These are phyloP conservation scores for Sordariomycetes sp. DNA, from an alignment of 2,329 filamentous ascomycete genomes.

Conservation along the genomic window DNA sequence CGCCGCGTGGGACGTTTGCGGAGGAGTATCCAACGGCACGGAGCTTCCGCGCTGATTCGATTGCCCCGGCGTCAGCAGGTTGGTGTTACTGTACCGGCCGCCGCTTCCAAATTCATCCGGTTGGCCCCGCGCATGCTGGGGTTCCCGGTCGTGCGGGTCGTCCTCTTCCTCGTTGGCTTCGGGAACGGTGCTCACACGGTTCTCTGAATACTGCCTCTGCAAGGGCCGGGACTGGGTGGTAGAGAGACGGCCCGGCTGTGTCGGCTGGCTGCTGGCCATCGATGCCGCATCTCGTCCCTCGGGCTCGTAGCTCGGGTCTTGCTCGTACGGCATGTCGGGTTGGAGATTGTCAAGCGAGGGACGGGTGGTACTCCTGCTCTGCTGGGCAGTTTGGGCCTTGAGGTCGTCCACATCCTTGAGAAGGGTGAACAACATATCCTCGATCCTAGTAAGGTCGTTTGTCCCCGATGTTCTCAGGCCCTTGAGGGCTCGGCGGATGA, in stretches of 20 bases:
- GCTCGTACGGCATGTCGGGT: slow-evolving; percentile 58
- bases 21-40: slow-evolving; percentile 46
- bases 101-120: slow-evolving; percentile 16
- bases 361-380: slow-evolving; percentile 36
- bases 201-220: slow-evolving; percentile 54
- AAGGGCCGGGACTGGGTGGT: slow-evolving; percentile 33
- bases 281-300: slow-evolving; percentile 10
- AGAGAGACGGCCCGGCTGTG: slow-evolving; percentile 67
- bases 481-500: slow-evolving; percentile 91
- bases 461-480: slow-evolving; percentile 80
- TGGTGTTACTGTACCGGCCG: slow-evolving; percentile 47
- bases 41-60: slow-evolving; percentile 31
- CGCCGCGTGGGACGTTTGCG: slow-evolving; percentile 32
- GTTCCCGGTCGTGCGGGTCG: background rate
- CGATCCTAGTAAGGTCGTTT: slow-evolving; percentile 79
- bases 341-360: slow-evolving; percentile 61
- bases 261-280: slow-evolving; percentile 51
- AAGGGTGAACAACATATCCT: slow-evolving; percentile 85
- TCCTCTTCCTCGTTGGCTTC: slow-evolving; percentile 66
- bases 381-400: slow-evolving; percentile 46
- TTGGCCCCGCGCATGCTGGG: slow-evolving; percentile 11
- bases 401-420: slow-evolving; percentile 84
- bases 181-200: slow-evolving; percentile 82
- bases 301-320: slow-evolving; percentile 62
- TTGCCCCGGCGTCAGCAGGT: slow-evolving; percentile 53